phyloP scores from a whole-genome alignment of 148 eudicot genomes.

The Vaccinium vitisidaea region DNA sequence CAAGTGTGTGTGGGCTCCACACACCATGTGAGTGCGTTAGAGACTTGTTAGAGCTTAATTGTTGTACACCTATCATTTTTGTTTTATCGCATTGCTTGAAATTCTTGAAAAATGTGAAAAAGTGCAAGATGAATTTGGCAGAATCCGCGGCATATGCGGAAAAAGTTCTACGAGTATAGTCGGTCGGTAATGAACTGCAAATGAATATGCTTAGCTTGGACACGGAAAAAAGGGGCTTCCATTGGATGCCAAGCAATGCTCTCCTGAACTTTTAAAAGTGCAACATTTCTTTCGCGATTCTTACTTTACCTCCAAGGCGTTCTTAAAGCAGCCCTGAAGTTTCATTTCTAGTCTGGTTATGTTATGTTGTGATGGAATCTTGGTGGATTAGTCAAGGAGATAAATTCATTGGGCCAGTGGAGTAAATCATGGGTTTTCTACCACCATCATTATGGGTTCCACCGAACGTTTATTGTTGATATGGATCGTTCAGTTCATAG shows the following conservation, averaged over 20 bases:
- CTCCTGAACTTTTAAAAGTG: background rate
- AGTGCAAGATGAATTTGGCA: no score
- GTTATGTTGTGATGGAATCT: background rate
- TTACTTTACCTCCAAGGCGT: slow-evolving; percentile 6
- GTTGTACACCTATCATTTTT: no score
- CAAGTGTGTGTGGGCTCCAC: no score
- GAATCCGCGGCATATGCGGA: no score
- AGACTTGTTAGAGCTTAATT: no score
- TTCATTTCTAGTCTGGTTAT: background rate
- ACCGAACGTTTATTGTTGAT: no score
- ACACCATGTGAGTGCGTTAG: no score
- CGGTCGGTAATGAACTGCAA: background rate
- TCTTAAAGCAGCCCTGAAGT: background rate
- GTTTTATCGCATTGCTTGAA: no score
- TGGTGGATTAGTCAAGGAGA: background rate
- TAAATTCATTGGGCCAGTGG: background rate
- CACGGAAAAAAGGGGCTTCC: background rate
- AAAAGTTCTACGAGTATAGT: background rate
- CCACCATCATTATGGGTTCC: no score
- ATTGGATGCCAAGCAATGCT: slow-evolving; percentile 1
- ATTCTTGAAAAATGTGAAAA: no score
- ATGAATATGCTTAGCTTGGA: slow-evolving; percentile 2
- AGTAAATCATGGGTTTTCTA: no score
- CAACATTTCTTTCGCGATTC: background rate
- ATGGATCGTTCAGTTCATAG: no score